Evolutionary conservation across 2,329 filamentous ascomycete species (phyloP).

Genomic region (Diaporthe caulivora): DNA sequence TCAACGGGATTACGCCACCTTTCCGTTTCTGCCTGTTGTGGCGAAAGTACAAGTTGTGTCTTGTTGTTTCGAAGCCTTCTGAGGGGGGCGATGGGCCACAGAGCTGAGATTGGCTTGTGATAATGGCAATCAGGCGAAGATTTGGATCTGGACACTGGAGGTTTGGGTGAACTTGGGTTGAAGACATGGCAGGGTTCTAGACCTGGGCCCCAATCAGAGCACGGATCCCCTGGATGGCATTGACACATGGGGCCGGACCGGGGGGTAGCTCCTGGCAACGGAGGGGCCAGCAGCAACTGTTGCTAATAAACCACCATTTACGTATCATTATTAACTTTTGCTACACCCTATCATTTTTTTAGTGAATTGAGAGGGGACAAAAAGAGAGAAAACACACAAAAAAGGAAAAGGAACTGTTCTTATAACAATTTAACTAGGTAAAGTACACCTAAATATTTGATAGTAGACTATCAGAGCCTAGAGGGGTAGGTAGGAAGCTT

Average conservation of each 20-base stretch:
- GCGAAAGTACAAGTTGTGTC: background rate
- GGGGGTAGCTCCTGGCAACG: constrained; percentile 18
- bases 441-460: no score
- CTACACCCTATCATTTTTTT: no score
- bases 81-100: background rate
- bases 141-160: background rate
- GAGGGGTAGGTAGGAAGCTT: no score
- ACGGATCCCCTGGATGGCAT: background rate
- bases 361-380: no score
- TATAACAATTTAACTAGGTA: no score
- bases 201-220: constrained; percentile 17
- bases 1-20: constrained; percentile 23
- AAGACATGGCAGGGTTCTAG: constrained; percentile 14
- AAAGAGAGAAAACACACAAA: no score
- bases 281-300: no score
- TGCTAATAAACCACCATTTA: no score
- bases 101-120: background rate
- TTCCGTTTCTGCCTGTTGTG: constrained; percentile 18
- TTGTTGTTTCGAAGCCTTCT: background rate
- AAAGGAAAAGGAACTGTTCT: no score
- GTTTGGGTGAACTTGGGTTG: constrained; percentile 9
- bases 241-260: background rate
- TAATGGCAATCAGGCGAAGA: background rate
- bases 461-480: no score
- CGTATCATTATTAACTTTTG: no score